These are phyloP conservation scores for Diaporthe sp. DNA, from an alignment of 2,329 filamentous ascomycete genomes.

Conservation along the genomic window DNA sequence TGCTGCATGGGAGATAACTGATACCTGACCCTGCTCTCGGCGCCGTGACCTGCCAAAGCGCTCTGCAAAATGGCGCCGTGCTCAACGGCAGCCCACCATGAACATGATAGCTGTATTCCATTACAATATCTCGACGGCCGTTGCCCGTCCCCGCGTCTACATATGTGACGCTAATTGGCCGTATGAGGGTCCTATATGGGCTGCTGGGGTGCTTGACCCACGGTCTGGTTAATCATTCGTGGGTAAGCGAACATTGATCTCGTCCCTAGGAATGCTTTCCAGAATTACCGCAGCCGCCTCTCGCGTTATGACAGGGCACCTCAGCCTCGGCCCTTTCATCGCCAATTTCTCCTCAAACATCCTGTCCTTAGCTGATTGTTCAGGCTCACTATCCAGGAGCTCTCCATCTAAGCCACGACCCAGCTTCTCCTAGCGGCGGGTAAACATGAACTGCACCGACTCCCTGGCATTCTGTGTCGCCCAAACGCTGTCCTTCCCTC, in stretches of 20 bases:
- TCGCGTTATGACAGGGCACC: neutral
- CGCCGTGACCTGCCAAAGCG: neutral
- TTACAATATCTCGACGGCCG: neutral
- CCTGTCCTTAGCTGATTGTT: neutral
- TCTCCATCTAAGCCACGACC: neutral
- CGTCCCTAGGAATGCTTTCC: neutral
- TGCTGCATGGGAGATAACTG: too few relatives aligned
- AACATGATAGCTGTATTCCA: neutral
- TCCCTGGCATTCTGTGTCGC: conserved; percentile 70
- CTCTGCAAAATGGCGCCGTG: neutral
- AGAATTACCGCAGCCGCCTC: neutral
- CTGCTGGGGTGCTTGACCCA: neutral
- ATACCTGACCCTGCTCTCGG: neutral
- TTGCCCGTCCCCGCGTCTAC: neutral
- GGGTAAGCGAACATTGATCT: neutral
- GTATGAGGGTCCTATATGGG: too few relatives aligned
- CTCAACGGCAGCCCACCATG: neutral
- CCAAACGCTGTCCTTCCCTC: conserved; percentile 69
- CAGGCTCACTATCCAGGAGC: neutral
- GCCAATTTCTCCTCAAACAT: neutral
- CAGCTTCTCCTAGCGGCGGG: conserved; percentile 26
- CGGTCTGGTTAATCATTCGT: neutral
- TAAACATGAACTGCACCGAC: conserved; percentile 72
- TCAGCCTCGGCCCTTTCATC: neutral
- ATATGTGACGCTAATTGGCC: neutral